A percentile compares a stretch with the other conserved stretches of the same genome.
Evolutionary conservation across 2,329 filamentous ascomycete species (phyloP).

Genomic region (Sarocladium brachiariae): DNA sequence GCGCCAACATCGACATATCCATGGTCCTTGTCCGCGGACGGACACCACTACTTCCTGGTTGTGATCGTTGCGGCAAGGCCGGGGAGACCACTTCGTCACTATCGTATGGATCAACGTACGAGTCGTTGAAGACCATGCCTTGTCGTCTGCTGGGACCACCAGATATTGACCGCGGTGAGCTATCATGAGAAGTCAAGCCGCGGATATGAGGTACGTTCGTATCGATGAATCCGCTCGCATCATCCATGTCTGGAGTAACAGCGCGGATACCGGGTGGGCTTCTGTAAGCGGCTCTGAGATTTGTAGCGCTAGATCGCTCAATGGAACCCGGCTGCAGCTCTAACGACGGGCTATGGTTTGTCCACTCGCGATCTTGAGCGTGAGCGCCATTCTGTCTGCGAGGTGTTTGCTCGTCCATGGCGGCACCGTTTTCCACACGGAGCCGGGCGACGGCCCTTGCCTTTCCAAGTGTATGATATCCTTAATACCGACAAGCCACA

Average conservation of each 20-base stretch:
- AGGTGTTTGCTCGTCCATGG: conserved; percentile 4
- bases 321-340: conserved; percentile 15
- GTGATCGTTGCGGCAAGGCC: conserved; percentile 14
- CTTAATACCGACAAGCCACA: conserved; percentile 4
- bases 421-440: background rate
- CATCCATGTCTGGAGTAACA: conserved; percentile 56
- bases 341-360: background rate
- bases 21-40: conserved; percentile 53
- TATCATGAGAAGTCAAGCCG: conserved; percentile 23
- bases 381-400: conserved; percentile 4
- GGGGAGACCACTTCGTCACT: conserved; percentile 34
- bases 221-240: conserved; percentile 17
- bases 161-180: conserved; percentile 25
- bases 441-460: background rate
- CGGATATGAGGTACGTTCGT: conserved; percentile 17
- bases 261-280: conserved; percentile 48
- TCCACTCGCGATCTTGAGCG: conserved; percentile 7
- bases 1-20: conserved; percentile 46
- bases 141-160: conserved; percentile 40
- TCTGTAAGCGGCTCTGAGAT: conserved; percentile 28
- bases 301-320: conserved; percentile 29
- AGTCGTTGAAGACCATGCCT: conserved; percentile 55
- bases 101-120: conserved; percentile 44
- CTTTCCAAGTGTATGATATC: conserved; percentile 4
- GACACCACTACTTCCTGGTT: conserved; percentile 27